phyloP scores from a whole-genome alignment of 371 early-diverging fungal genomes.

The Mortierella sp. region DNA sequence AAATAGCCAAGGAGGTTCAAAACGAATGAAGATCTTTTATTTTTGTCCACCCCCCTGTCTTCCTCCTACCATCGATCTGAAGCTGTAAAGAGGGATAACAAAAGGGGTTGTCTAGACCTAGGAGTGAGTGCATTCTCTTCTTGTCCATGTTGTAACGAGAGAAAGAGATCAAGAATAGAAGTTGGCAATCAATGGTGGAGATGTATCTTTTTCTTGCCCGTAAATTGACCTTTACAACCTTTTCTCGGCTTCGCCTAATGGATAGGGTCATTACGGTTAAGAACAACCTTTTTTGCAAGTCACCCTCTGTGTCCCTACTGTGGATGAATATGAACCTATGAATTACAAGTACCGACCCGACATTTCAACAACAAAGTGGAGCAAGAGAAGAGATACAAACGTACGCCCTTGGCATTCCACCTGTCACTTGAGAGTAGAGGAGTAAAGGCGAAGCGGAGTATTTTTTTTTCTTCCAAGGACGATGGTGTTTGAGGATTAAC shows the following conservation, averaged over 20 bases:
- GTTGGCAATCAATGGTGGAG: neutral
- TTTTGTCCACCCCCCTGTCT: no score
- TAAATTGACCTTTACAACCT: neutral
- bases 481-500: no score
- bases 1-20: neutral
- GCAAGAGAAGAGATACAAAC: no score
- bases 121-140: no score
- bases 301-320: neutral
- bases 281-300: no score
- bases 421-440: constrained; percentile 5
- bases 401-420: neutral
- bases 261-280: no score
- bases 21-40: neutral
- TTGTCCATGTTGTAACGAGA: no score
- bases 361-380: neutral
- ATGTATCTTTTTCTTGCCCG: neutral
- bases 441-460: neutral
- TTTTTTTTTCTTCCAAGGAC: neutral
- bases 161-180: no score
- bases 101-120: no score
- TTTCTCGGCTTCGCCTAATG: neutral
- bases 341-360: constrained; percentile 8
- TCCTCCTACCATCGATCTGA: no score
- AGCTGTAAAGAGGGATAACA: no score
- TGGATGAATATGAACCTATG: neutral